Evolutionary conservation across 1,139 yeast species (phyloP), one percentile per base, ranked within the genome.

Genomic region (Lizanozyma gosingica): DNA sequence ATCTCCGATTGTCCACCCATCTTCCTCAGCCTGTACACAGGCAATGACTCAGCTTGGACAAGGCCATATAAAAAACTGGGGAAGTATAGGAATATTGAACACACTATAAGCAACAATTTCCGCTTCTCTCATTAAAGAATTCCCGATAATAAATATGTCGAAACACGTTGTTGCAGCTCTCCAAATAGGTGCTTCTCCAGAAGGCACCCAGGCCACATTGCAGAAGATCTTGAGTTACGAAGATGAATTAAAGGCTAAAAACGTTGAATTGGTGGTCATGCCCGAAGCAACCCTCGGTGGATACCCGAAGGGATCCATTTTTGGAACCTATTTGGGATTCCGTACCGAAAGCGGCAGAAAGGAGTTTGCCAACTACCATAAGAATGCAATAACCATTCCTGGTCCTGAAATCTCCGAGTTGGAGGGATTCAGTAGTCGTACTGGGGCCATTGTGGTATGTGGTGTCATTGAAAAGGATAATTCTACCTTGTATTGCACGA

Each of bases 281-380:
- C 71, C 71, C 14, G 71, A 65, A 45, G 70, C 69, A 11, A 49
- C 60, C 1, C 45, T 65, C 17, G 71, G 71, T 14, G 71, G 71
- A 3, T 65, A 65, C 42, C 70, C 71, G 3, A 65, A 65, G 44
- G 70, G 71, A 3, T 49, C 59, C 14, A 53, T 53, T 3, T 65
- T 65, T 45, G 70, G 67, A 9, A 55, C 69, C 8, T 60, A 59
- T 40, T 44, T 65, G 34, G 71, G 70, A 0, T 63, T 59, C 48
- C 53, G 71, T 41, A 45, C 59, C 27, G 65, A 61, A 35, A 54
- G 55, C 22, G 71, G 71, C 2, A 54, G 67, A 33, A 60, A 62
- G 33, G 64, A 59, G 40, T 65, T 55, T 45, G 55, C 60, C 3
- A 43, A 46, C 29, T 65, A 65, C 43, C 56, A 44, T 46, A 51